Evolutionary conservation across 1,284 basidiomycete species (phyloP), one percentile per base, ranked within the genome.

Genomic region (Ustilago curta): DNA sequence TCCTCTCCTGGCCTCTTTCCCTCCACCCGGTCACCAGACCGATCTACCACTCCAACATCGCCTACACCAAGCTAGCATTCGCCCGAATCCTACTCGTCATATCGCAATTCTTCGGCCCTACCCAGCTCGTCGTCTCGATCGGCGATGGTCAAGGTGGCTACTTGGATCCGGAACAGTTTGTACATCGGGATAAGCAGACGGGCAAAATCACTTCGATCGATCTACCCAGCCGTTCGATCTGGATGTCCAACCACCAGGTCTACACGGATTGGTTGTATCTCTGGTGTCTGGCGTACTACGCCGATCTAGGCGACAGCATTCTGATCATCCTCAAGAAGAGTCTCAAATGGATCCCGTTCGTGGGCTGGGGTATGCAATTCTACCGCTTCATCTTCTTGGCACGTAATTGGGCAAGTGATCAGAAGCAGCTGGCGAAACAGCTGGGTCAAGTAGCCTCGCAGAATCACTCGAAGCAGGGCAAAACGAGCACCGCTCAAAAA

Each of bases 181-280:
- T 81, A 0, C 59, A 45, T 11, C 59, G 70, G 2, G 53, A 78
- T 31, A 62, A 59, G 45, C 59, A 64, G 23, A 70, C 62, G 1
- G 80, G 80, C 1, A 37, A 35, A 5, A 65, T 82, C 1, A 35
- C 39, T 2, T 40, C 51, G 16, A n/a, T 82, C n/a, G 64, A 70
- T 29, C 56, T 81, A 27, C 81, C 81, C 0, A 54, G 62, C 14
- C 42, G 71, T 6, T 48, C 65, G 21, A 49, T 82, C 7, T 77
- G 76, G 76, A 81, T 82, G 61, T 65, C 65, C 14, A 82, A 82
- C 37, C 76, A 75, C 32, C 80, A 82, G 35, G 74, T 83, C 27
- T 83, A 83, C 51, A 76, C 78, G 12, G 81, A 83, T 42, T 83
- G 81, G 81, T 62, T 83, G 27, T 83, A 83, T 52, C 72, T 83